Conservation (phyloP, 2,329 filamentous ascomycete genomes). For the Thelonectria rubi region DNA sequence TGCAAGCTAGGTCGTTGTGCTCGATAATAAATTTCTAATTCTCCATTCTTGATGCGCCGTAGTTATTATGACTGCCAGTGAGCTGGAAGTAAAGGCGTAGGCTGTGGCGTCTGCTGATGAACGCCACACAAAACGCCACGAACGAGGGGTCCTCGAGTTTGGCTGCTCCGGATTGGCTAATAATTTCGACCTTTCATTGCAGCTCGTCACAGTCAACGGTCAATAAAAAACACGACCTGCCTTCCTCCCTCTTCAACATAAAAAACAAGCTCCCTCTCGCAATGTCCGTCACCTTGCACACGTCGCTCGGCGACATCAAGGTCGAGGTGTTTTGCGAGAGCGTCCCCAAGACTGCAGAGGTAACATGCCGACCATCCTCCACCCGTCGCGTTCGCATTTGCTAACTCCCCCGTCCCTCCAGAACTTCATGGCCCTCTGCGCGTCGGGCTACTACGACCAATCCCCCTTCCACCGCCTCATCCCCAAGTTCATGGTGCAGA, state of each 20-base stretch:
- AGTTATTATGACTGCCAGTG: too few species aligned
- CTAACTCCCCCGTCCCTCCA: conserved; percentile 49
- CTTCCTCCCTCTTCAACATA: not conserved
- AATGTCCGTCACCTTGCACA: conserved; percentile 82
- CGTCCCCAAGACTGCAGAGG: conserved; percentile 90
- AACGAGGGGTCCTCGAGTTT: too few species aligned
- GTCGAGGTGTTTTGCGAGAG: conserved; percentile 96
- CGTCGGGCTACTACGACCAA: conserved; percentile 77
- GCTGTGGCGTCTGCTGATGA: too few species aligned
- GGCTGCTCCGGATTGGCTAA: too few species aligned
- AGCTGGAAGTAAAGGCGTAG: too few species aligned
- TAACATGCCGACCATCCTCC: conserved; percentile 44
- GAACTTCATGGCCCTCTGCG: conserved; percentile 90
- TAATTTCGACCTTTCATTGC: too few species aligned
- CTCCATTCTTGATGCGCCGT: too few species aligned
- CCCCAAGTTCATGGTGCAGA: conserved; percentile 82
- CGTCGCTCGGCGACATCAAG: conserved; percentile 88
- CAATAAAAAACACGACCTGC: too few species aligned
- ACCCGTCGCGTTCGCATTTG: not conserved
- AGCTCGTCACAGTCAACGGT: too few species aligned
- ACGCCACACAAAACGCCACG: too few species aligned
- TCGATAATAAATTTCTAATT: too few species aligned
- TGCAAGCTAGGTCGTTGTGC: too few species aligned
- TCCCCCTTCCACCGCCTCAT: conserved; percentile 85
- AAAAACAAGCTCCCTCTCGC: not conserved